Base-by-base conservation (phyloP, 495 filamentous ascomycete genomes). In the Annulohypoxylon nitens region DNA sequence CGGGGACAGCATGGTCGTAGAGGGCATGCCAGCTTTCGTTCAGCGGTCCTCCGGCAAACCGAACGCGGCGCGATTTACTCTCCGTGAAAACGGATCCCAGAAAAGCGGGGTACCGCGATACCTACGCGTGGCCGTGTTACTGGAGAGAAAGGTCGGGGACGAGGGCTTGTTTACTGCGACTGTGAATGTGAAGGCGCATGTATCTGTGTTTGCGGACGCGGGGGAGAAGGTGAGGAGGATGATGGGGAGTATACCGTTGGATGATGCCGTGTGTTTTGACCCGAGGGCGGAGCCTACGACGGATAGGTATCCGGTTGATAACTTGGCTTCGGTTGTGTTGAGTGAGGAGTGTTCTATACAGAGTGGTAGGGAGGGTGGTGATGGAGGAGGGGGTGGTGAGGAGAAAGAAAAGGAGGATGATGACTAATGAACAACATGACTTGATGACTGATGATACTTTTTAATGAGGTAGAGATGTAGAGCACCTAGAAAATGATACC, bases 201-300 rank as follows among this genome's bases (percentile, higher is more conserved):
- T 43, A 18, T 64, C 61, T 2, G 61, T 55, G 9, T 54, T 53
- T 2, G 61, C 48, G 41, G 61, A 64, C 14, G 48, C 48, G 0
- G 48, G 23, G 33, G 63, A 66, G 63, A 45, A 18, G 37, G 63
- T 58, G 20, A 37, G 63, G 7, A 34, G 25, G 51, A 47, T 66
- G 9, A 47, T 66, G 37, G 63, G 63, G 14, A 37, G 51, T 8
- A 34, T 66, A 18, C 63, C 63, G 14, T n/a, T 66, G 6, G 72
- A 77, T 36, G 75, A 77, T 33, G 59, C 75, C 25, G 66, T 77
- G 1, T 23, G 64, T 11, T 77, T 69, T 34, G 68, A 77, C 36
- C 72, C 72, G 4, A 48, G n/a, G 64, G 14, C 39, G 54, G 25
- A 25, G 53, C 64, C 64, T 0, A 67, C 64, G 30, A 67, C 64